A percentile compares a stretch with the other conserved stretches of the same genome.
Evolutionary conservation across 768 basidiomycete species (phyloP).

Genomic region (Pleurotus salmoneostramineus): DNA sequence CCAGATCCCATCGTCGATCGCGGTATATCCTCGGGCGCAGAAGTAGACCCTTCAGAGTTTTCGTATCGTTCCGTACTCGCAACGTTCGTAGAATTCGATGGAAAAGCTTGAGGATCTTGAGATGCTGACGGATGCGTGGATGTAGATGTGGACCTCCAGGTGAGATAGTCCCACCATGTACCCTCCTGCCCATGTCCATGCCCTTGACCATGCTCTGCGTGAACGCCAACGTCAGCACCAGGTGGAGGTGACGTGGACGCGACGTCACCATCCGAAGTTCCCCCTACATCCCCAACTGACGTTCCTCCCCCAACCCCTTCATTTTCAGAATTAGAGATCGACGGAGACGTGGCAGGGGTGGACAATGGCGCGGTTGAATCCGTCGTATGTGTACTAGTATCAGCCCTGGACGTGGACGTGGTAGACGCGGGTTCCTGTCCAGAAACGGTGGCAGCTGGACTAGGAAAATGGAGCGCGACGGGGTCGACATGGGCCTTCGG

Average conservation of each 20-base stretch:
- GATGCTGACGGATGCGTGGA: constrained; percentile 1
- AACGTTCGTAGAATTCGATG: background rate
- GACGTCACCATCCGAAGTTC: too few species aligned
- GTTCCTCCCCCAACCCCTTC: too few species aligned
- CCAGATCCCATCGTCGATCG: background rate
- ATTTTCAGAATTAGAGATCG: too few species aligned
- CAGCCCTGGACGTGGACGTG: background rate
- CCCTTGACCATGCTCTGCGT: background rate
- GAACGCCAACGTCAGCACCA: too few species aligned
- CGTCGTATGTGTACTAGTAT: background rate
- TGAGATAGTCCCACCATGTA: constrained; percentile 49
- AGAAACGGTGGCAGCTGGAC: background rate
- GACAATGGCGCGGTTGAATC: background rate
- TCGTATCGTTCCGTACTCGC: background rate
- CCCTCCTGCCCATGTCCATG: background rate
- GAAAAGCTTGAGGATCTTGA: background rate
- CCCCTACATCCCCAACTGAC: too few species aligned
- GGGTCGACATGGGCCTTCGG: background rate
- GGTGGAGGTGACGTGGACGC: too few species aligned
- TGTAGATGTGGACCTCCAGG: constrained; percentile 25
- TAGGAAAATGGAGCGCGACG: background rate
- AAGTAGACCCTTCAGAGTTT: too few species aligned
- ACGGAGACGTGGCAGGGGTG: background rate
- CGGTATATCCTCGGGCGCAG: too few species aligned
- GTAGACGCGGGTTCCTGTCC: background rate